Base-by-base conservation (phyloP, 1,284 basidiomycete species). In the Sphaerobolus stellatus region DNA sequence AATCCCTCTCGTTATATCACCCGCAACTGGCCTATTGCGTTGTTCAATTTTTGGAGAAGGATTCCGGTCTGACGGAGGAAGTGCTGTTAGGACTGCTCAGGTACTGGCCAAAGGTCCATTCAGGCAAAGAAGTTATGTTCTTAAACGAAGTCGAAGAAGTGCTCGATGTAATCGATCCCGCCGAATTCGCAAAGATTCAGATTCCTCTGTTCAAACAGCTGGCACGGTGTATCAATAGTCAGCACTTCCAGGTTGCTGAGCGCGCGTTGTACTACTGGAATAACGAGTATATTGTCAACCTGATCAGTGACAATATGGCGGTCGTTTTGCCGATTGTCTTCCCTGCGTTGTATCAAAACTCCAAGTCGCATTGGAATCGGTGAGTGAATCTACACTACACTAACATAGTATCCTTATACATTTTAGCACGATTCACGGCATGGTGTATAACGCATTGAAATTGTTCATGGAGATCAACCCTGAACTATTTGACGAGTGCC, bases 51-150 rank as follows among this genome's bases (percentile, higher is more conserved):
- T 74, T 99, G 58, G 97, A 99, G 71, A 99, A 99, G 78, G 97
- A 99, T 64, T 82, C 93, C 2, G 71, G 81, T 4, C 79, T 99
- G 52, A 97, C 95, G 20, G 93, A 98, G 72, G 95, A 98, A 55
- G 97, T 99, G 33, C 88, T 99, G 69, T 76, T 96, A 53, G 97
- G 97, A 18, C 78, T 99, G 20, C 80, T 99, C 68, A 90, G 92
- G 67, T 99, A 85, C 75, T 99, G 97, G 97, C 97, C 97, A 43
- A 99, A 99, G 74, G 96, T 99, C 65, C 99, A 99, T 73, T 96
- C 93, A 46, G 95, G 94, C n/a, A 99, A 99, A 75, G 97, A 99
- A 71, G 97, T 99, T 73, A 99, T 99, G 97, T 99, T 94, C 78
- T 79, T 99, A 61, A 99, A 98, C 75, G 97, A 99, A 77, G 94